These are phyloP conservation scores for Diutina neorugosa DNA, from an alignment of 1,139 yeast species.

Conservation along the genomic window DNA sequence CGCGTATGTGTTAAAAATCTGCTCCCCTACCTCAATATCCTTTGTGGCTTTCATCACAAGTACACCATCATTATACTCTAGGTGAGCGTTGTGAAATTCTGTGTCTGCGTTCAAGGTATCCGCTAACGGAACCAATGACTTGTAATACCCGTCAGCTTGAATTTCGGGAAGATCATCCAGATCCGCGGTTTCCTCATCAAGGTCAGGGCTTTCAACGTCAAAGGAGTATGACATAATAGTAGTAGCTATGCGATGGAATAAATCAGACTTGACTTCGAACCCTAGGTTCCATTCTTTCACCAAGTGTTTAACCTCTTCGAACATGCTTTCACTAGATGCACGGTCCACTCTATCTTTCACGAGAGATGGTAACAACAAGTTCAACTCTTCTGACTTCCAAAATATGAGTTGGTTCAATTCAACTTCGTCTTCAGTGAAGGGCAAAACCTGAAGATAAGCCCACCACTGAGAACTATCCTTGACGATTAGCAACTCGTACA, in stretches of 20 bases:
- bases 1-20: conserved; percentile 80
- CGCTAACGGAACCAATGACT: conserved; percentile 89
- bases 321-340: conserved; percentile 53
- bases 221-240: conserved; percentile 35
- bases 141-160: conserved; percentile 22
- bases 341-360: conserved; percentile 62
- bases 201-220: conserved; percentile 20
- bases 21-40: conserved; percentile 51
- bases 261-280: conserved; percentile 28
- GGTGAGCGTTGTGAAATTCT: conserved; percentile 60
- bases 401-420: conserved; percentile 62
- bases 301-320: conserved; percentile 14
- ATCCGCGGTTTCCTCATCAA: conserved; percentile 9
- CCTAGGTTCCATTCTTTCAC: conserved; percentile 14
- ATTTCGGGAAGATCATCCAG: conserved; percentile 16
- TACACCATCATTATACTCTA: conserved; percentile 32
- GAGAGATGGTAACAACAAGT: conserved; percentile 52
- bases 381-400: conserved; percentile 51
- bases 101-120: conserved; percentile 86
- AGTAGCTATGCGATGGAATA: conserved; percentile 61
- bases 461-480: conserved; percentile 46
- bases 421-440: conserved; percentile 24
- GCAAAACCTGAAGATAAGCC: conserved; percentile 62
- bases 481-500: conserved; percentile 39
- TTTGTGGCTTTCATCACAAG: conserved; percentile 64